Percentiles rank a stretch among this genome's conserved stretches.
These are phyloP conservation scores for Phialophora tarda DNA, from an alignment of 2,329 filamentous ascomycete genomes.

Conservation along the genomic window DNA sequence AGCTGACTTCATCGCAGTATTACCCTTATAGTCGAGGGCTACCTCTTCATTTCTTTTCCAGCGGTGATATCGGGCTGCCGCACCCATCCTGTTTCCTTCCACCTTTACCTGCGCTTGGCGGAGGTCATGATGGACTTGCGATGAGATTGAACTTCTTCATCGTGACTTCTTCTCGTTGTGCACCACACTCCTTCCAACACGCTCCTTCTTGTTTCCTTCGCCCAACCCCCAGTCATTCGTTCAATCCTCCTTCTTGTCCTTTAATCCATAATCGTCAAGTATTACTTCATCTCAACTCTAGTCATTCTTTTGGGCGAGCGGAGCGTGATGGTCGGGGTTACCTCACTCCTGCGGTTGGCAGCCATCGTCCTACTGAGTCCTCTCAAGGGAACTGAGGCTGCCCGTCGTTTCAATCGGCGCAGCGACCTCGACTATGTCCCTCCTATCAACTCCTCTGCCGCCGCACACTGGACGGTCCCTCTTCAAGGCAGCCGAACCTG, in stretches of 20 bases:
- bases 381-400: slow-evolving; percentile 17
- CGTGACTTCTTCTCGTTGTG: slow-evolving; percentile 4
- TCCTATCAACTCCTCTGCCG: slow-evolving; percentile 27
- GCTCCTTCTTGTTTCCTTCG: slow-evolving; percentile 20
- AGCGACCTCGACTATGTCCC: slow-evolving; percentile 28
- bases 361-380: slow-evolving; percentile 17
- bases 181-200: slow-evolving; percentile 21
- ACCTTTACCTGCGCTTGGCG: neutral
- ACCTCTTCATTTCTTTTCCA: neutral
- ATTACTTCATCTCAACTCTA: slow-evolving; percentile 25
- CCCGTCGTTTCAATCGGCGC: slow-evolving; percentile 26
- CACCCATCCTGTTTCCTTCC: neutral
- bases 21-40: neutral
- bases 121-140: neutral
- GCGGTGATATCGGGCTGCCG: neutral
- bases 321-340: slow-evolving; percentile 29
- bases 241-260: slow-evolving; percentile 11
- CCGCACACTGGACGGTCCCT: slow-evolving; percentile 36
- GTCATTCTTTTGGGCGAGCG: slow-evolving; percentile 33
- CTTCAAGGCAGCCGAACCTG: slow-evolving; percentile 35
- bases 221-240: slow-evolving; percentile 22
- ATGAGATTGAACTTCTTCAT: slow-evolving; percentile 9
- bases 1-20: neutral
- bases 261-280: slow-evolving; percentile 5
- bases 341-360: slow-evolving; percentile 18